Base-by-base conservation (phyloP, 768 basidiomycete species). In the Suillus subluteus region DNA sequence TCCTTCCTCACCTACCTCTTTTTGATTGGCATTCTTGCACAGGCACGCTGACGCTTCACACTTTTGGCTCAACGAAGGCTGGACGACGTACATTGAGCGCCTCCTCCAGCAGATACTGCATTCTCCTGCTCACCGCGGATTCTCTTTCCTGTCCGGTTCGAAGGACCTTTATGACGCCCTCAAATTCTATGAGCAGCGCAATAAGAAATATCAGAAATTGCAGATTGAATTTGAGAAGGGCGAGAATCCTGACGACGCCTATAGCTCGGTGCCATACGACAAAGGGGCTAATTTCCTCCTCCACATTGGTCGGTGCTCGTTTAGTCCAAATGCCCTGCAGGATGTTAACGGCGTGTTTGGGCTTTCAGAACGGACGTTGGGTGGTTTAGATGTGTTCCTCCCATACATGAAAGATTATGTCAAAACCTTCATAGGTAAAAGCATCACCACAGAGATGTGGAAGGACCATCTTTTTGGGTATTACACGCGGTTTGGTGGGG, bases 61-160 rank as follows among this genome's bases (percentile, higher is more conserved):
- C 77, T 94, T 94, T 79, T 94, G 92, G 92, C 86, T 95, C 46
- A 95, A 95, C 75, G 92, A 96, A 80, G 91, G 95, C 35, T 96
- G 93, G 91, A 98, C 96, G 40, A 96, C 93, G 0, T 98, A 96
- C 73, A 89, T 93, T 38, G 96, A 99, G 75, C 88, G 95, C 18
- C 78, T 97, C 9, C 80, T 97, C 55, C 87, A 87, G 58, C 83
- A 89, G 68, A 79, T 83, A 55, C 80, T 95, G 4, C 87, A 94
- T 74, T 86, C 91, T 0, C 87, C 91, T 21, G 88, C 88, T 2
- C 87, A 90, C 61, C 88, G 95, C 52, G 94, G 88, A 21, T 92
- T 98, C 73, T 87, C 88, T 9, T 97, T 84, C 76, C 80, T 94
- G 67, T 90, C 92, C 65, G 95, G 95, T 3, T 81, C 83, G 23